Evolutionary conservation across 176 grass and related monocot genomes (phyloP).

Genomic region (Ensete glaucum): DNA sequence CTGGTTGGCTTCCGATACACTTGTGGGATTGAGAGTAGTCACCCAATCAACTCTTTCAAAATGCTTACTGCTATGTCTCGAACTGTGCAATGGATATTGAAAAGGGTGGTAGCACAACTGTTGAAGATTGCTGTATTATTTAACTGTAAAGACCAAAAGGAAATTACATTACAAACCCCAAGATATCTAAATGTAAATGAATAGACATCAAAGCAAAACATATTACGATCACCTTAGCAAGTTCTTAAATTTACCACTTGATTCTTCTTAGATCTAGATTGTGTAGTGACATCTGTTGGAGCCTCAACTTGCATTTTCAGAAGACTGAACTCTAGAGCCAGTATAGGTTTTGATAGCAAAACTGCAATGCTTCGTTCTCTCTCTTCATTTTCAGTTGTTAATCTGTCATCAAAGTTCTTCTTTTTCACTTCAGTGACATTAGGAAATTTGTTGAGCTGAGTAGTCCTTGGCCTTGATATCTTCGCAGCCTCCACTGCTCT

Average conservation of each 20-base stretch:
- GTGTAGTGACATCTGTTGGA: slow-evolving; percentile 30
- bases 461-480: slow-evolving; percentile 38
- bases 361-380: slow-evolving; percentile 42
- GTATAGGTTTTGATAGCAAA: slow-evolving; percentile 67
- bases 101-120: too few species aligned
- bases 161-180: background rate
- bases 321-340: slow-evolving; percentile 74
- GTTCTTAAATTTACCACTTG: slow-evolving; percentile 35
- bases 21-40: too few species aligned
- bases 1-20: too few species aligned
- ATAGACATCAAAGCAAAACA: background rate
- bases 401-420: background rate
- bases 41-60: too few species aligned
- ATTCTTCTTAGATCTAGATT: slow-evolving; percentile 32
- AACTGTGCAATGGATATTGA: too few species aligned
- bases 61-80: too few species aligned
- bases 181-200: too few species aligned
- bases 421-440: slow-evolving; percentile 11
- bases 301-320: slow-evolving; percentile 75
- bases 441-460: slow-evolving; percentile 16
- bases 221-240: background rate
- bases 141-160: background rate
- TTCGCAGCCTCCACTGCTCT: slow-evolving; percentile 46
- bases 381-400: slow-evolving; percentile 25
- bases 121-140: too few species aligned